Conservation (phyloP, 352 stramenopile species). For the Globisporangium spiculum region DNA sequence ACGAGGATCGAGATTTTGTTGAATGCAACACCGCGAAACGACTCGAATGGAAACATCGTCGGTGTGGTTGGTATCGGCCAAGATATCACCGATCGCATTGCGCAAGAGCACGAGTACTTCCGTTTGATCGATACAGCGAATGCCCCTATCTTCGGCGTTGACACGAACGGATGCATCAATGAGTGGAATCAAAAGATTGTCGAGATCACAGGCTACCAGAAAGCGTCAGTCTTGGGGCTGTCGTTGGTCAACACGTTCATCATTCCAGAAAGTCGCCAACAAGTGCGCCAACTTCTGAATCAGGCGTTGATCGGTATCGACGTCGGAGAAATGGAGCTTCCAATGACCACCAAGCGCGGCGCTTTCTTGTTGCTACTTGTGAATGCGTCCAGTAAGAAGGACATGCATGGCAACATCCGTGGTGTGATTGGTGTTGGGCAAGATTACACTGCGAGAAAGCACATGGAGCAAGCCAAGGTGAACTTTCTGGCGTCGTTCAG, state of each 20-base stretch:
- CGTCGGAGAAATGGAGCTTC: slow-evolving; percentile 87
- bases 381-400: slow-evolving; percentile 86
- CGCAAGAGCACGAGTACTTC: slow-evolving; percentile 70
- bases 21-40: slow-evolving; percentile 68
- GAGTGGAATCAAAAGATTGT: slow-evolving; percentile 89
- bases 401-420: slow-evolving; percentile 90
- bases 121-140: slow-evolving; percentile 75
- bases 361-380: slow-evolving; percentile 69
- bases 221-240: slow-evolving; percentile 60
- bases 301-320: slow-evolving; percentile 82
- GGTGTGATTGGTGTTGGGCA: slow-evolving; percentile 91
- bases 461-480: slow-evolving; percentile 84
- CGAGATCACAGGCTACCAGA: slow-evolving; percentile 80
- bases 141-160: slow-evolving; percentile 83
- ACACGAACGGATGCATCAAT: slow-evolving; percentile 82
- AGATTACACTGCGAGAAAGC: slow-evolving; percentile 89
- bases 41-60: slow-evolving; percentile 74
- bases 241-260: slow-evolving; percentile 83
- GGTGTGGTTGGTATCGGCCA: slow-evolving; percentile 86
- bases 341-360: slow-evolving; percentile 77
- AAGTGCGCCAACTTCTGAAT: slow-evolving; percentile 73
- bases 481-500: slow-evolving; percentile 88
- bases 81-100: slow-evolving; percentile 76
- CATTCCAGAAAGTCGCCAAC: slow-evolving; percentile 58
- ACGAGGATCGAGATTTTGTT: slow-evolving; percentile 69